Conservation (phyloP, 768 basidiomycete genomes). For the Filobasidium floriforme region DNA sequence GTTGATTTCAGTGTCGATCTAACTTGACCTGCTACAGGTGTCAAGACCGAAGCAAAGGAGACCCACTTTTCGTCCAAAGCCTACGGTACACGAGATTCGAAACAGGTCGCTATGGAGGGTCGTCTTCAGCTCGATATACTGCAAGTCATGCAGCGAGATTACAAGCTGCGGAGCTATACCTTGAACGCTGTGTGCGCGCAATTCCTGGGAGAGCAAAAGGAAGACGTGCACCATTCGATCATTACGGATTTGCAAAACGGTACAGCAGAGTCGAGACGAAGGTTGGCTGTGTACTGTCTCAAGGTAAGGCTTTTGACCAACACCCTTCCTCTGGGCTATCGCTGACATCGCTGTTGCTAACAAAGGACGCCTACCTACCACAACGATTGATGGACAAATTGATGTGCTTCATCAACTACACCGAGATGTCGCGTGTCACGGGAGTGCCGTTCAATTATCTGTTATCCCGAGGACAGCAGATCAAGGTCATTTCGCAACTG, state of each 20-base stretch:
- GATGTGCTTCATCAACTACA: constrained; percentile 98
- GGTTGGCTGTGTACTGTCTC: constrained; percentile 92
- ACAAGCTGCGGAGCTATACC: constrained; percentile 92
- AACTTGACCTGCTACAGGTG: constrained; percentile 48
- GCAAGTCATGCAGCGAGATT: constrained; percentile 97
- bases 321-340: not conserved
- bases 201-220: constrained; percentile 97
- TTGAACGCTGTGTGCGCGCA: constrained; percentile 97
- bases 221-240: constrained; percentile 96
- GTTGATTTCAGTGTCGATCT: not conserved
- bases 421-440: constrained; percentile 98
- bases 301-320: constrained; percentile 54
- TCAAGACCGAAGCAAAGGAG: constrained; percentile 72
- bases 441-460: constrained; percentile 99
- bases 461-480: constrained; percentile 88
- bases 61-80: constrained; percentile 98
- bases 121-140: constrained; percentile 90
- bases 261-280: constrained; percentile 80
- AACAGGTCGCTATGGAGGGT: constrained; percentile 82
- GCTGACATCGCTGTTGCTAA: not conserved
- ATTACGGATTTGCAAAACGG: constrained; percentile 98
- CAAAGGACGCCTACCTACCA: constrained; percentile 92
- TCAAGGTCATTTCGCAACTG: constrained; percentile 94
- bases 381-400: constrained; percentile 93
- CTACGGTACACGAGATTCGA: constrained; percentile 92